Evolutionary conservation across 805 yeast species (phyloP).

Genomic region (Saccharomycopsis babjevae): DNA sequence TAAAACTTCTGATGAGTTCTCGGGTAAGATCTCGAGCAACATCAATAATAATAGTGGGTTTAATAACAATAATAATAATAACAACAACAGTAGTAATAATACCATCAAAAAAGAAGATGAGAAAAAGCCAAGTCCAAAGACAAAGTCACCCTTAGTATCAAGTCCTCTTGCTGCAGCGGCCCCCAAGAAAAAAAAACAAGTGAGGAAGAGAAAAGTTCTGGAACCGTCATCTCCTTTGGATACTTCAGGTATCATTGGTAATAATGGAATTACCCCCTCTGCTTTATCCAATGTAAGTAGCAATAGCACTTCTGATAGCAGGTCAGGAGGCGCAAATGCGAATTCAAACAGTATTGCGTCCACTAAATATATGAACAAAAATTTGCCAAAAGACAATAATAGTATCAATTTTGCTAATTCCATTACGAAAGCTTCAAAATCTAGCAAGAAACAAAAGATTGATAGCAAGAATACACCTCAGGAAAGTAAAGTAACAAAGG

Average conservation of each 20-base stretch:
- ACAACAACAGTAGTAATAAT: slow-evolving; percentile 14
- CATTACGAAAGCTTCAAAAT: neutral
- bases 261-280: neutral
- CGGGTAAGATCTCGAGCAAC: neutral
- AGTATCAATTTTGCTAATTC: neutral
- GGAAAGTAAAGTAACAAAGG: neutral
- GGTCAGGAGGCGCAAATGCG: neutral
- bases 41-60: slow-evolving; percentile 10
- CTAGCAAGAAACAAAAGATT: neutral
- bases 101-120: slow-evolving; percentile 16
- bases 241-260: neutral
- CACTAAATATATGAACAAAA: slow-evolving; percentile 19
- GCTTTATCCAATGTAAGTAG: neutral
- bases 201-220: slow-evolving; percentile 18
- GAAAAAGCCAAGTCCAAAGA: slow-evolving; percentile 20
- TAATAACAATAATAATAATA: slow-evolving; percentile 11
- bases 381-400: neutral
- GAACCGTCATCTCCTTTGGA: slow-evolving; percentile 13
- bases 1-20: slow-evolving; percentile 29
- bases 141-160: slow-evolving; percentile 8
- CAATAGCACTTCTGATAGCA: slow-evolving; percentile 1
- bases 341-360: neutral
- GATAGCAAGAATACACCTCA: neutral
- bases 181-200: slow-evolving; percentile 22
- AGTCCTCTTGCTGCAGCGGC: slow-evolving; percentile 13